Evolutionary conservation across 345 rosid genomes (phyloP).

Genomic region (Syzygium aromaticum): DNA sequence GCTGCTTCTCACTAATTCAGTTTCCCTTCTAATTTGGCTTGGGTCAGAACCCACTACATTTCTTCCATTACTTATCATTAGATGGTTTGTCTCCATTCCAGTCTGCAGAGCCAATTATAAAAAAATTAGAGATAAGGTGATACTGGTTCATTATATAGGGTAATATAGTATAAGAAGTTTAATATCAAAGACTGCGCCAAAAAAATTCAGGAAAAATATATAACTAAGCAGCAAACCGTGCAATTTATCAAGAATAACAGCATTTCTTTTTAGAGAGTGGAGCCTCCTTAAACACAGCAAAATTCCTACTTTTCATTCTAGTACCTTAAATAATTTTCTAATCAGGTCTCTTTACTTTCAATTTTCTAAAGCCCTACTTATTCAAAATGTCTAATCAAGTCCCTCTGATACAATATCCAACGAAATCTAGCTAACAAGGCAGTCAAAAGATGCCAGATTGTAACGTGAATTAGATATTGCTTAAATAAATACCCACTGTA

Average conservation of each 20-base stretch:
- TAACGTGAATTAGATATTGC: not conserved
- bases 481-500: not conserved
- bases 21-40: constrained; percentile 8
- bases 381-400: not conserved
- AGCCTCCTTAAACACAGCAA: not conserved
- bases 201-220: not conserved
- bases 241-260: not conserved
- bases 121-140: not conserved
- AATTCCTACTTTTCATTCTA: not conserved
- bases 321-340: not conserved
- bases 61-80: not conserved
- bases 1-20: constrained; percentile 13
- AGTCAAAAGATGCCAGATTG: not conserved
- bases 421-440: not conserved
- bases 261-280: not conserved
- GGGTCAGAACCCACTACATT: constrained; percentile 5
- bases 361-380: not conserved
- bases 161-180: not conserved
- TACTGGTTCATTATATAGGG: not conserved
- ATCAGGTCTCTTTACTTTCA: not conserved
- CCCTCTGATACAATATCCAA: not conserved
- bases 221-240: not conserved
- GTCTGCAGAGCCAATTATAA: not conserved
- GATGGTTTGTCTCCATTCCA: not conserved
- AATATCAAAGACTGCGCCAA: not conserved